Evolutionary conservation across 805 yeast genomes (phyloP).

Genomic region (Debaryomyces maramus): DNA sequence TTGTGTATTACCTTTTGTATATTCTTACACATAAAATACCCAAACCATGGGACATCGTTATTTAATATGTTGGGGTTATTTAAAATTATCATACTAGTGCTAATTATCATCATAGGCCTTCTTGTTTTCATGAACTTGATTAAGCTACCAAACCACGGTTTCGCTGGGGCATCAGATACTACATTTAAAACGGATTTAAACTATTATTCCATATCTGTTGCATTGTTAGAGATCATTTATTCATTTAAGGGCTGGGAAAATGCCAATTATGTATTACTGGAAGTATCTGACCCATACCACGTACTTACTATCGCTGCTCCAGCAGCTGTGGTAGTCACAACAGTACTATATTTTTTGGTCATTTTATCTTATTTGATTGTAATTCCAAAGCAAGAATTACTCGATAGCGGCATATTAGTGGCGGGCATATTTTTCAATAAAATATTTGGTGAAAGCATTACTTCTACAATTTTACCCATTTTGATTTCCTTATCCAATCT

Average conservation of each 20-base stretch:
- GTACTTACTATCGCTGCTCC: conserved; percentile 65
- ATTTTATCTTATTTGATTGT: conserved; percentile 58
- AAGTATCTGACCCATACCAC: conserved; percentile 54
- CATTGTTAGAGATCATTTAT: conserved; percentile 57
- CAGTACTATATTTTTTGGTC: conserved; percentile 55
- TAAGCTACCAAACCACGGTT: conserved; percentile 19
- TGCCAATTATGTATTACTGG: conserved; percentile 62
- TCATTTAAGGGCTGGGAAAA: conserved; percentile 74
- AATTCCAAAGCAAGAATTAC: conserved; percentile 47
- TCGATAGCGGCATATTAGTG: conserved; percentile 58
- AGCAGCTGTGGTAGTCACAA: conserved; percentile 52
- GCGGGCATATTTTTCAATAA: conserved; percentile 62
- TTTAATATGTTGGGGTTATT: conserved; percentile 56
- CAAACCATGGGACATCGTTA: conserved; percentile 49
- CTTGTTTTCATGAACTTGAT: conserved; percentile 37
- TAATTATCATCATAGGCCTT: conserved; percentile 50
- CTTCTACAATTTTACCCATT: conserved; percentile 51
- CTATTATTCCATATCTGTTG: conserved; percentile 53
- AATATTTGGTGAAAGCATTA: conserved; percentile 56
- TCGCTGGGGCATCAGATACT: conserved; percentile 37
- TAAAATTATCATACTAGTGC: conserved; percentile 50
- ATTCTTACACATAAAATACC: conserved; percentile 48
- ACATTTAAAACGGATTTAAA: conserved; percentile 24
- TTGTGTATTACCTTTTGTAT: conserved; percentile 47
- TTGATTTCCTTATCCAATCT: conserved; percentile 61